Evolutionary conservation across 2,329 filamentous ascomycete genomes (phyloP), one percentile per base, ranked within the genome.

Genomic region (Dactylellina haptotyla): DNA sequence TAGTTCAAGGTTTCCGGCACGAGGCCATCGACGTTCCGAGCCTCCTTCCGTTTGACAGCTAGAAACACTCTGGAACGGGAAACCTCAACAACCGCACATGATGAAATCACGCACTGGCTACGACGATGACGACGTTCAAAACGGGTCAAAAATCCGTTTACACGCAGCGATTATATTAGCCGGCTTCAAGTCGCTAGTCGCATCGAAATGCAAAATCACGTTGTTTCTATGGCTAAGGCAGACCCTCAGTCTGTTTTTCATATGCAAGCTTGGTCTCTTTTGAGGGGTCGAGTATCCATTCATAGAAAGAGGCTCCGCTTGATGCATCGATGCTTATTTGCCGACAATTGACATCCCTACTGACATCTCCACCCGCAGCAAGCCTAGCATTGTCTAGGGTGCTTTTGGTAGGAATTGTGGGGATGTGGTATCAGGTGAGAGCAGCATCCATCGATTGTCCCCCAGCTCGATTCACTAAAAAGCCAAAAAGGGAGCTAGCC

Each of bases 1-100:
- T 67, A 58, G 53, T 58, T 72, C 67, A 72, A 64, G 67, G 58
- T 72, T 72, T 63, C 58, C 67, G 67, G 67, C 67, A 72, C 67
- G 39, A 72, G 67, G 53, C 28, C 43, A 54, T 65, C 25, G 53
- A 64, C 59, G 58, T 72, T 72, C 67, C 67, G 67, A 72, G 59
- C 59, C 59, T 72, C 67, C 34, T 72, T 30, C 37, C 59, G 62
- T 43, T 72, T 53, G 43, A 57, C 25, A 50, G 46, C 43, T 53
- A 14, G 45, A 51, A 37, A 20, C 16, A 26, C 6, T 30, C 26
- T 3, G 37, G 32, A 18, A 57, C 50, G 46, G 61, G 39, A 57
- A n/a, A 37, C 9, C 9, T 39, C 16, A 12, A 39, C 9, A 25
- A 48, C 28, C 28, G 43, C 58, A 46, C 67, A 64, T 64, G 51